Evolutionary conservation across 2,329 filamentous ascomycete species (phyloP).

Genomic region (Colletotrichum cereale): DNA sequence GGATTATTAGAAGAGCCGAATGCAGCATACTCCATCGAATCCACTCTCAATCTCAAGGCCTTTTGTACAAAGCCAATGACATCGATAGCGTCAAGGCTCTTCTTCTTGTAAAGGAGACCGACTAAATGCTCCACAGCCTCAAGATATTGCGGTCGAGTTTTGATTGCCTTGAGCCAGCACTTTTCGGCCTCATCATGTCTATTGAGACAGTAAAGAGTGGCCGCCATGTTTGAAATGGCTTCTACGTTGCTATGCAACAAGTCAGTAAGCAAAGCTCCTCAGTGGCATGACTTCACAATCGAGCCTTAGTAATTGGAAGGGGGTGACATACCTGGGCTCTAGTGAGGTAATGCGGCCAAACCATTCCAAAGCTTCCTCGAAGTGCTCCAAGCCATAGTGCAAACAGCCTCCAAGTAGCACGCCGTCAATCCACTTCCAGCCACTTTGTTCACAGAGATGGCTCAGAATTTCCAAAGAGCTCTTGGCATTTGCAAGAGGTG

Average conservation of each 20-base stretch:
- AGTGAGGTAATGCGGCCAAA: slow-evolving; percentile 74
- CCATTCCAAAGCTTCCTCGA: slow-evolving; percentile 81
- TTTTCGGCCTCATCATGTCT: slow-evolving; percentile 86
- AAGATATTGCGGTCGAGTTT: slow-evolving; percentile 86
- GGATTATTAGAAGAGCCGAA: background rate
- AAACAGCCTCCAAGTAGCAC: slow-evolving; percentile 93
- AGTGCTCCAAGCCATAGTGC: slow-evolving; percentile 89
- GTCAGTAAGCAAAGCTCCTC: background rate
- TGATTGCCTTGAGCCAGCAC: slow-evolving; percentile 88
- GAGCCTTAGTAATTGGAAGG: background rate
- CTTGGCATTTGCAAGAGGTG: slow-evolving; percentile 60
- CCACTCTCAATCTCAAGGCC: slow-evolving; percentile 61
- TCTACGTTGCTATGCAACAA: slow-evolving; percentile 78
- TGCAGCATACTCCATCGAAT: slow-evolving; percentile 52
- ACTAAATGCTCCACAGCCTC: slow-evolving; percentile 97
- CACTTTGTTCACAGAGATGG: slow-evolving; percentile 81
- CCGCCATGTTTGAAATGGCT: slow-evolving; percentile 92
- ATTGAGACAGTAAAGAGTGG: slow-evolving; percentile 86
- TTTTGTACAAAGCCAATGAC: slow-evolving; percentile 89
- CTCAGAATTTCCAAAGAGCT: slow-evolving; percentile 79
- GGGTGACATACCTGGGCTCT: slow-evolving; percentile 64
- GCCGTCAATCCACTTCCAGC: slow-evolving; percentile 92
- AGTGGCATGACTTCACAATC: background rate
- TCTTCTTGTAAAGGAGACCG: slow-evolving; percentile 85
- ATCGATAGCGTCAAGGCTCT: slow-evolving; percentile 85